Evolutionary conservation across 2,329 filamentous ascomycete species (phyloP).

Genomic region (Fusarium pseudonygamai): DNA sequence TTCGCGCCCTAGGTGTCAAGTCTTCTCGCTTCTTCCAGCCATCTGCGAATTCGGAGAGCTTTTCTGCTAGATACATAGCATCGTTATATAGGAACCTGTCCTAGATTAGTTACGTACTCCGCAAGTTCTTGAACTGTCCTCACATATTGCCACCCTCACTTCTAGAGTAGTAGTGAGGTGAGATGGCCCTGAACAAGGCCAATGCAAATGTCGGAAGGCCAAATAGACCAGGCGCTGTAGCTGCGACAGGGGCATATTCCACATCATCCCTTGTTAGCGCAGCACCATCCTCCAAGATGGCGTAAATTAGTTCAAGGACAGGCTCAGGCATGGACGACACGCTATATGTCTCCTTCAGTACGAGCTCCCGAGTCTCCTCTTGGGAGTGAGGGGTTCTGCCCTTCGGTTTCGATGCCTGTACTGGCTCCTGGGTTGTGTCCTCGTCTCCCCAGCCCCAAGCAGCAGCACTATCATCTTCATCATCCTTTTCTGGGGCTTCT

Average conservation of each 20-base stretch:
- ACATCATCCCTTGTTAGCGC: slow-evolving; percentile 64
- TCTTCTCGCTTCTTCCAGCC: slow-evolving; percentile 65
- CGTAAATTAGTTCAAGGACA: slow-evolving; percentile 72
- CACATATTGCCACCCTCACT: slow-evolving; percentile 72
- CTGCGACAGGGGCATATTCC: slow-evolving; percentile 67
- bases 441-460: slow-evolving; percentile 90
- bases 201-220: slow-evolving; percentile 76
- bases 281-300: slow-evolving; percentile 69
- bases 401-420: slow-evolving; percentile 20
- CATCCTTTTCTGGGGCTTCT: slow-evolving; percentile 37
- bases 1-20: slow-evolving; percentile 59
- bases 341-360: slow-evolving; percentile 84
- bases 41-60: slow-evolving; percentile 58
- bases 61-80: slow-evolving; percentile 69
- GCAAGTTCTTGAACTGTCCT: slow-evolving; percentile 33
- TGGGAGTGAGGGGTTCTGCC: slow-evolving; percentile 35
- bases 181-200: slow-evolving; percentile 82
- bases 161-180: slow-evolving; percentile 76
- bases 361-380: slow-evolving; percentile 69
- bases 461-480: slow-evolving; percentile 65
- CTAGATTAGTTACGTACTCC: not conserved
- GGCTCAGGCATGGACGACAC: slow-evolving; percentile 88
- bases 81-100: slow-evolving; percentile 74
- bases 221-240: slow-evolving; percentile 76
- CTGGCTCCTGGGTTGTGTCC: slow-evolving; percentile 52